A percentile compares a stretch with the other conserved stretches of the same genome.
phyloP scores from a whole-genome alignment of 306 rosid species.

The Pueraria montana region DNA sequence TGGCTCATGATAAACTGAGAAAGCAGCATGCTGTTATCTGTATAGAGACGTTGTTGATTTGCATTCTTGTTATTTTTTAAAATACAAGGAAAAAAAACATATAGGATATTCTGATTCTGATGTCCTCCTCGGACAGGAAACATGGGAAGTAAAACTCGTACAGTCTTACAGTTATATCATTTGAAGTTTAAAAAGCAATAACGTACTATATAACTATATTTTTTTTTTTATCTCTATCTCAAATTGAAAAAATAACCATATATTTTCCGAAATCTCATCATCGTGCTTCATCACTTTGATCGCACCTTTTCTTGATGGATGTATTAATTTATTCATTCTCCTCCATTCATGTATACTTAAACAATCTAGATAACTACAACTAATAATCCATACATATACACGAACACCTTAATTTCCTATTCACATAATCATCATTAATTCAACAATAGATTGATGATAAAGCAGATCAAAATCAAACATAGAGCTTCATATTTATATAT shows the following conservation, averaged over 20 bases:
- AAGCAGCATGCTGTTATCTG: not conserved
- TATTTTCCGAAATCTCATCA: not conserved
- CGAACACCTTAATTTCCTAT: not conserved
- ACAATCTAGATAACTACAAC: not conserved
- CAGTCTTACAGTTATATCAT: not conserved
- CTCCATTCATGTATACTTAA: too few species aligned
- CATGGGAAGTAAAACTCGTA: not conserved
- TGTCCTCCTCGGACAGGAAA: not conserved
- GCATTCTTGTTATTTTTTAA: not conserved
- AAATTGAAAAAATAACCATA: not conserved
- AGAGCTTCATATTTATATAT: not conserved
- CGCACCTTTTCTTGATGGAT: not conserved
- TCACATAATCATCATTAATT: not conserved
- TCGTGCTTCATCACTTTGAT: not conserved
- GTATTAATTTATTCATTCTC: not conserved
- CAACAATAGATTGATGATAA: not conserved
- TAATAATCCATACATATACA: not conserved
- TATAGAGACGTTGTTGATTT: not conserved
- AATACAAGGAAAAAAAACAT: not conserved
- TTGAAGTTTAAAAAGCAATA: not conserved
- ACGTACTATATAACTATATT: too few species aligned
- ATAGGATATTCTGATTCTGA: not conserved
- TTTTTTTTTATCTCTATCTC: not conserved
- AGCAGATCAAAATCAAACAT: constrained; percentile 1
- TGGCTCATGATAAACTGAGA: not conserved